phyloP scores from a whole-genome alignment of 2,329 filamentous ascomycete genomes.

The Bipolaris zeicola region DNA sequence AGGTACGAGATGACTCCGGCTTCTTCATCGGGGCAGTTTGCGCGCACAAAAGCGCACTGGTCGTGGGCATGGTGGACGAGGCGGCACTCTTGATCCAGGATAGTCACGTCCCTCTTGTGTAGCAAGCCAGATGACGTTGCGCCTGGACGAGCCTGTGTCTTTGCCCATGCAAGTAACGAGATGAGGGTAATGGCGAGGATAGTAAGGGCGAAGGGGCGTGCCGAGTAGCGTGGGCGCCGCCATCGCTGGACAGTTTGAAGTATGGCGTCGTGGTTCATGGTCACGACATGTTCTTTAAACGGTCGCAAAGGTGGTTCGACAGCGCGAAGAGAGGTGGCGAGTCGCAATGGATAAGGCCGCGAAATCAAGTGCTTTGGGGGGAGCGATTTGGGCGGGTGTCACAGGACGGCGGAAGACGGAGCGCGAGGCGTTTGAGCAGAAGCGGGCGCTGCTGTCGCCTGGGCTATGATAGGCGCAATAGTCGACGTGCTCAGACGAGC shows the following conservation, averaged over 20 bases:
- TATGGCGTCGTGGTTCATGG: constrained; percentile 31
- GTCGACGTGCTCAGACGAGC: background rate
- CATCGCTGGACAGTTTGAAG: constrained; percentile 29
- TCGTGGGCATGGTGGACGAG: constrained; percentile 76
- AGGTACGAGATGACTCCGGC: constrained; percentile 89
- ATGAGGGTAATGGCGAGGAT: constrained; percentile 39
- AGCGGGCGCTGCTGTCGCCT: background rate
- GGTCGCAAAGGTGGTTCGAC: background rate
- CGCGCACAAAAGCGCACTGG: constrained; percentile 83
- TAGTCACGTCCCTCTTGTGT: constrained; percentile 26
- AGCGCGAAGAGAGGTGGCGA: constrained; percentile 4
- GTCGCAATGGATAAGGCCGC: constrained; percentile 10
- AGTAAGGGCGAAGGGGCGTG: constrained; percentile 46
- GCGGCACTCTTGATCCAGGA: constrained; percentile 63
- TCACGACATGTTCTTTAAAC: constrained; percentile 24
- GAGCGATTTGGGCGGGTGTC: constrained; percentile 13
- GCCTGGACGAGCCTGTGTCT: constrained; percentile 9
- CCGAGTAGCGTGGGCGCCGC: constrained; percentile 42
- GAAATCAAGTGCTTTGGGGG: background rate
- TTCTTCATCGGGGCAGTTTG: constrained; percentile 86
- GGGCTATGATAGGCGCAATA: background rate
- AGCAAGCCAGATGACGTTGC: constrained; percentile 5
- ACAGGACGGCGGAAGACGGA: constrained; percentile 21
- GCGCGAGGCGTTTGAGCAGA: constrained; percentile 27
- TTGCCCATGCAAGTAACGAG: constrained; percentile 36